A percentile compares a stretch with the other conserved stretches of the same genome.
These are phyloP conservation scores for Oryza glumipatula DNA, from an alignment of 176 grass and related monocot genomes.

Conservation along the genomic window DNA sequence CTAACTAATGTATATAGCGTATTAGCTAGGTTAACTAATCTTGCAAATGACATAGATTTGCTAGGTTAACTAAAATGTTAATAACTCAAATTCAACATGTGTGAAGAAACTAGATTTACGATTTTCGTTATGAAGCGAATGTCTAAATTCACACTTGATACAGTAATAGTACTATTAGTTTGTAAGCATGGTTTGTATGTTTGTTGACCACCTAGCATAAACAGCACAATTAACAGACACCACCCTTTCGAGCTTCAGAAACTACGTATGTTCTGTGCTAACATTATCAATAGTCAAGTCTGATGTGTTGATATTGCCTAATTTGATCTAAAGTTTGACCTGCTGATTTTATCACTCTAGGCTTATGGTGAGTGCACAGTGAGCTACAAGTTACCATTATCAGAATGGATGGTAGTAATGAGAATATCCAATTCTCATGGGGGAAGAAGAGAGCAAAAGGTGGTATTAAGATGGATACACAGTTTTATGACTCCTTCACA, in stretches of 20 bases:
- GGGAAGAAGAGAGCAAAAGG: constrained; percentile 50
- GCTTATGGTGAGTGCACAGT: constrained; percentile 42
- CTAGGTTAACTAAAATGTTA: constrained; percentile 19
- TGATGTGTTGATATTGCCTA: constrained; percentile 17
- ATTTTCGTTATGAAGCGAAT: not conserved
- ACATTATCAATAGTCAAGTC: constrained; percentile 13
- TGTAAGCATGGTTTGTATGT: not conserved
- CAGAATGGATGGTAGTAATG: constrained; percentile 42
- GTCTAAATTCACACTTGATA: not conserved
- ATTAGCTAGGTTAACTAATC: not conserved
- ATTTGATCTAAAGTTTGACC: constrained; percentile 23
- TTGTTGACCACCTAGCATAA: not conserved
- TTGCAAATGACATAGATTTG: not conserved
- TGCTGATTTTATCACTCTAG: constrained; percentile 33
- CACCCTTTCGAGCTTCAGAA: not conserved
- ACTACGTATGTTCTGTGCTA: not conserved
- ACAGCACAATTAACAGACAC: not conserved
- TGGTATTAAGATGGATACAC: constrained; percentile 52
- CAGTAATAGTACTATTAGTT: not conserved
- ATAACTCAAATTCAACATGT: not conserved
- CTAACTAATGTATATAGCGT: not conserved
- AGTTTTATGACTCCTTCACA: constrained; percentile 64
- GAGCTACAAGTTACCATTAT: constrained; percentile 23
- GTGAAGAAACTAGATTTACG: not conserved
- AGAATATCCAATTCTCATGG: constrained; percentile 60